Percentiles rank a stretch among this genome's conserved stretches.
Conservation (phyloP, 2,329 filamentous ascomycete genomes). For the Stagonosporopsis cucurbitacearum region DNA sequence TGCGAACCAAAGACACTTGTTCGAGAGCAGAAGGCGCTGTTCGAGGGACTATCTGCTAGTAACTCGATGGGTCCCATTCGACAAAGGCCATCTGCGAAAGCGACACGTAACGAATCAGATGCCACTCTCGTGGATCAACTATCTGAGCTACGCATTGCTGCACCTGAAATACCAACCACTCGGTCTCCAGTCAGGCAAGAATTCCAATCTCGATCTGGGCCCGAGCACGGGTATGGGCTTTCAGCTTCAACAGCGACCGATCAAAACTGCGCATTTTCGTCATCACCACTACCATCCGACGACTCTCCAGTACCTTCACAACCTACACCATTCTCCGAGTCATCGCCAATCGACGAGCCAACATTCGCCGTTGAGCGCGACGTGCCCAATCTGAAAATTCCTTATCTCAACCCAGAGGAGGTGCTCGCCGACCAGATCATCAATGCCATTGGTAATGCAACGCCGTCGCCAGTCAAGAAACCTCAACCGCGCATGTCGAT, state of each 20-base stretch:
- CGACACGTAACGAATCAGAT: slow-evolving; percentile 38
- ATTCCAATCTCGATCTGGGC: not conserved
- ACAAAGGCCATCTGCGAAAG: slow-evolving; percentile 9
- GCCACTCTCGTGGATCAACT: slow-evolving; percentile 33
- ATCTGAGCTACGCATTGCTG: slow-evolving; percentile 24
- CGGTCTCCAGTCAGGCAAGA: slow-evolving; percentile 4
- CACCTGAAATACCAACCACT: slow-evolving; percentile 1
- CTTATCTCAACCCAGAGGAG: slow-evolving; percentile 34
- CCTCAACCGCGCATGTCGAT: slow-evolving; percentile 48
- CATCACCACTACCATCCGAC: slow-evolving; percentile 26
- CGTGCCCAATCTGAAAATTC: slow-evolving; percentile 25
- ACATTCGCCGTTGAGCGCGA: slow-evolving; percentile 27
- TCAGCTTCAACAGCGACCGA: slow-evolving; percentile 9
- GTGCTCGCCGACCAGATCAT: slow-evolving; percentile 50
- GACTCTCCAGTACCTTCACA: slow-evolving; percentile 8
- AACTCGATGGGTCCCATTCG: slow-evolving; percentile 4
- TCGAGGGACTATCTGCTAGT: slow-evolving; percentile 25
- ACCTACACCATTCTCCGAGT: slow-evolving; percentile 1
- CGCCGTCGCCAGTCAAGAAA: slow-evolving; percentile 51
- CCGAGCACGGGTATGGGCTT: not conserved
- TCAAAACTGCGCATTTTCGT: slow-evolving; percentile 15
- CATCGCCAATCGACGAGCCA: slow-evolving; percentile 1
- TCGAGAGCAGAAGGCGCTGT: slow-evolving; percentile 23
- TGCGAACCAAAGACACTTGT: slow-evolving; percentile 12
- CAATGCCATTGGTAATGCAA: slow-evolving; percentile 47